Evolutionary conservation across 139 green algal species (phyloP).

Genomic region (Yamagishiella unicocca): DNA sequence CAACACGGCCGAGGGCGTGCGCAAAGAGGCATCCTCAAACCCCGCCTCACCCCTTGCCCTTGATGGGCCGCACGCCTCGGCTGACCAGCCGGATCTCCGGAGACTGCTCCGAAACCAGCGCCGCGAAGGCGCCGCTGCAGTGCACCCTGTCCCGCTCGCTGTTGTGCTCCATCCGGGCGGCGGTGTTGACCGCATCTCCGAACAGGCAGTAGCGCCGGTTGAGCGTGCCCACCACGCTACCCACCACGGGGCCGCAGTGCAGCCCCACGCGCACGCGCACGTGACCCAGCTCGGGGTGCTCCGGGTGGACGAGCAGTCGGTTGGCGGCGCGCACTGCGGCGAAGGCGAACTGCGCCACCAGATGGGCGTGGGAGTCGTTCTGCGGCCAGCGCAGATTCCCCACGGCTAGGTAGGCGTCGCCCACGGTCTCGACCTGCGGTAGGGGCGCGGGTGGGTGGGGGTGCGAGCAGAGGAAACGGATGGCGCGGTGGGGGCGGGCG

Average conservation of each 20-base stretch:
- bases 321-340: slow-evolving; percentile 11
- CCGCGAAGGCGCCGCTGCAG: slow-evolving; percentile 41
- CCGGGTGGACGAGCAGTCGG: slow-evolving; percentile 1
- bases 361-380: slow-evolving; percentile 17
- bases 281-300: slow-evolving; percentile 25
- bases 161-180: slow-evolving; percentile 50
- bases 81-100: background rate
- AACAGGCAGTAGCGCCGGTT: slow-evolving; percentile 57
- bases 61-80: slow-evolving; percentile 19
- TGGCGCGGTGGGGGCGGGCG: too few species aligned
- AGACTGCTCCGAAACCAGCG: slow-evolving; percentile 37
- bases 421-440: slow-evolving; percentile 34
- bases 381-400: slow-evolving; percentile 40
- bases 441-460: too few species aligned
- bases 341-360: slow-evolving; percentile 42
- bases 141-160: slow-evolving; percentile 30
- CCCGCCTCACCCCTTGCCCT: slow-evolving; percentile 25
- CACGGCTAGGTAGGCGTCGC: slow-evolving; percentile 37
- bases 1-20: too few species aligned
- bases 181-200: slow-evolving; percentile 49
- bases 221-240: slow-evolving; percentile 35
- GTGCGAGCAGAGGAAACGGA: too few species aligned
- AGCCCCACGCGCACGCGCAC: slow-evolving; percentile 50
- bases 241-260: slow-evolving; percentile 53
- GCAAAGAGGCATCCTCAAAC: too few species aligned